Conservation (phyloP, 202 grass and related monocot genomes). For the Musa balbisiana region DNA sequence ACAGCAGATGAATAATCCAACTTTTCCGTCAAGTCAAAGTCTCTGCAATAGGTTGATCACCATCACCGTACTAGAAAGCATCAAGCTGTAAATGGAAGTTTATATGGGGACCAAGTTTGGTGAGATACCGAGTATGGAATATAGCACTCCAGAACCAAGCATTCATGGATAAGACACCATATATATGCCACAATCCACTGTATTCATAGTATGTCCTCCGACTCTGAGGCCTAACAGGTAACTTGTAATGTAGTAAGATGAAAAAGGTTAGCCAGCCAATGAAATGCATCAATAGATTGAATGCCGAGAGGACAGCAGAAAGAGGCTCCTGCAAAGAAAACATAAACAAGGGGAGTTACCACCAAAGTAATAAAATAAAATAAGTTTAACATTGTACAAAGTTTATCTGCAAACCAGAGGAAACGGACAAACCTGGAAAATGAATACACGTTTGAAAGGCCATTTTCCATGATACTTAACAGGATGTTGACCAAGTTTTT, state of each 20-base stretch:
- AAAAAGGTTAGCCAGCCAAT: conserved; percentile 70
- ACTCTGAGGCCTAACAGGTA: conserved; percentile 64
- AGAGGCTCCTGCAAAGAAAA: conserved; percentile 56
- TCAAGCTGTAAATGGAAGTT: background rate
- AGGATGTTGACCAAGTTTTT: conserved; percentile 46
- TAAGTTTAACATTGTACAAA: background rate
- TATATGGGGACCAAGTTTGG: background rate
- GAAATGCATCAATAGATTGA: conserved; percentile 72
- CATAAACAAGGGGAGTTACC: conserved; percentile 10
- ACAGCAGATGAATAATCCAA: conserved; percentile 92
- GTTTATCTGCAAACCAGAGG: background rate
- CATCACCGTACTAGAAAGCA: conserved; percentile 1
- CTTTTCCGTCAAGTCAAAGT: conserved; percentile 88
- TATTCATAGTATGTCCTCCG: conserved; percentile 74
- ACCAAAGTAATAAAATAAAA: background rate
- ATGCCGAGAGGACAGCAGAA: conserved; percentile 53
- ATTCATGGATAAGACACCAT: conserved; percentile 78
- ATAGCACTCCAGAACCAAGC: conserved; percentile 91
- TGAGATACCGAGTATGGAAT: conserved; percentile 76
- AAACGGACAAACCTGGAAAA: conserved; percentile 57
- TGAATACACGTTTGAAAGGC: conserved; percentile 59
- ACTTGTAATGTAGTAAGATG: conserved; percentile 52
- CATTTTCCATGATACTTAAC: conserved; percentile 97
- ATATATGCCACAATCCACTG: conserved; percentile 82
- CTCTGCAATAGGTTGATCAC: conserved; percentile 37